Percentiles rank a stretch among this genome's conserved stretches.
phyloP scores from a whole-genome alignment of 2,329 filamentous ascomycete species.

The Aspergillus sp. region DNA sequence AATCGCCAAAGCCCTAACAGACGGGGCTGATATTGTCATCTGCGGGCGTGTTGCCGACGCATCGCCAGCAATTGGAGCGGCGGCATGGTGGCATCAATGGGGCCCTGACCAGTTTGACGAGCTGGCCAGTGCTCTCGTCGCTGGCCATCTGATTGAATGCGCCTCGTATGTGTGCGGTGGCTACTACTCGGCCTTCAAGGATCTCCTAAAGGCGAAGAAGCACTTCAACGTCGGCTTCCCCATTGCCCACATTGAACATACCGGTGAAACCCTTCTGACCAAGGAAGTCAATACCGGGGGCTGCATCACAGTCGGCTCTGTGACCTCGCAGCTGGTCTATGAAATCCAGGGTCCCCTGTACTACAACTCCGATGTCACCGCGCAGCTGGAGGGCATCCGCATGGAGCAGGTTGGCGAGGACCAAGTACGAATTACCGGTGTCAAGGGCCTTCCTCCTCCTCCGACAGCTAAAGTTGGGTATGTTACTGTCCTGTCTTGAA shows the following conservation, averaged over 20 bases:
- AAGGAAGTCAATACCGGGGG: constrained; percentile 18
- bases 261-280: constrained; percentile 19
- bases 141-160: constrained; percentile 33
- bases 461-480: constrained; percentile 6
- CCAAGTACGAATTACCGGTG: constrained; percentile 4
- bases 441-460: constrained; percentile 2
- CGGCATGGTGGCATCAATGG: constrained; percentile 22
- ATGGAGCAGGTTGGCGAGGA: constrained; percentile 9
- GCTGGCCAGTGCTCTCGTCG: constrained; percentile 19
- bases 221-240: constrained; percentile 23
- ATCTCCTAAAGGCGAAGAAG: constrained; percentile 9
- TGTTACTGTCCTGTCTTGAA: neutral
- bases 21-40: constrained; percentile 32
- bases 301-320: constrained; percentile 19
- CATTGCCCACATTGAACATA: constrained; percentile 22
- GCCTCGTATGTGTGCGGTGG: constrained; percentile 32
- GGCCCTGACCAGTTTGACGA: constrained; percentile 11
- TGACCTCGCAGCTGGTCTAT: constrained; percentile 26
- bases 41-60: constrained; percentile 33
- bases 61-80: constrained; percentile 22
- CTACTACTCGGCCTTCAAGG: constrained; percentile 36
- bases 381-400: constrained; percentile 9
- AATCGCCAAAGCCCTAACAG: constrained; percentile 27
- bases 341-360: constrained; percentile 27
- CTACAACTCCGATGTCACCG: constrained; percentile 15